Evolutionary conservation across 768 basidiomycete genomes (phyloP).

Genomic region (Clitopilus passeckerianus): DNA sequence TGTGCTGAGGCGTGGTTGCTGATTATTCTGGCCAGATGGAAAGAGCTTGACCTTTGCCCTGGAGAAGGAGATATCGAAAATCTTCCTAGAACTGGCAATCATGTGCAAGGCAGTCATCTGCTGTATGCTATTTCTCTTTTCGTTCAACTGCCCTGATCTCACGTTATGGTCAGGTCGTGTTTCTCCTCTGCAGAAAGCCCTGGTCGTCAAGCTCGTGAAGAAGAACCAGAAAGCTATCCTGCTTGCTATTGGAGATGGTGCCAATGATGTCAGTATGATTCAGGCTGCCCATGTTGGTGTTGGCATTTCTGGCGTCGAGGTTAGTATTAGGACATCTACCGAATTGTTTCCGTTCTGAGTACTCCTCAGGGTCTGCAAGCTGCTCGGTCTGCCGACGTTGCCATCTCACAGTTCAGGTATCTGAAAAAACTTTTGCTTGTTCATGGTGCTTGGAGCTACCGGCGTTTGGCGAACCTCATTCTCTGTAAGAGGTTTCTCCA

Average conservation of each 20-base stretch:
- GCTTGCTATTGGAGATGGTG: slow-evolving; percentile 97
- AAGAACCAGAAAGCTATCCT: slow-evolving; percentile 90
- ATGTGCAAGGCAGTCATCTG: slow-evolving; percentile 99
- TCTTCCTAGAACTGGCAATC: slow-evolving; percentile 90
- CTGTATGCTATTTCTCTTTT: slow-evolving; percentile 50
- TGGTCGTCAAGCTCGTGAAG: slow-evolving; percentile 98
- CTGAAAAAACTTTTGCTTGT: slow-evolving; percentile 93
- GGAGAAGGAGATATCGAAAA: slow-evolving; percentile 86
- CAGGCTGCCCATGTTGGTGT: slow-evolving; percentile 98
- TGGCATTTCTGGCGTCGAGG: slow-evolving; percentile 97
- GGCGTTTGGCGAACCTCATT: slow-evolving; percentile 90
- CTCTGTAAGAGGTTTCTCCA: slow-evolving; percentile 64
- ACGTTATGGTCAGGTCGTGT: slow-evolving; percentile 66
- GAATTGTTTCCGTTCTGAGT: not conserved
- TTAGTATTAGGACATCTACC: slow-evolving; percentile 19
- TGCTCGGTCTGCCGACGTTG: slow-evolving; percentile 93
- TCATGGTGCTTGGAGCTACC: slow-evolving; percentile 99
- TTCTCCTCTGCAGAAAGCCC: slow-evolving; percentile 94
- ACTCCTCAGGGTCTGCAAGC: slow-evolving; percentile 84
- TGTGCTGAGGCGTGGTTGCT: not conserved
- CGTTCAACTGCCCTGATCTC: slow-evolving; percentile 2
- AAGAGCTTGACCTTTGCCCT: slow-evolving; percentile 91
- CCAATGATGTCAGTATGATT: slow-evolving; percentile 99
- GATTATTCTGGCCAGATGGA: slow-evolving; percentile 56
- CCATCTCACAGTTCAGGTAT: slow-evolving; percentile 96